Evolutionary conservation across 1,139 yeast genomes (phyloP).

Genomic region (Candida labiduridarum): DNA sequence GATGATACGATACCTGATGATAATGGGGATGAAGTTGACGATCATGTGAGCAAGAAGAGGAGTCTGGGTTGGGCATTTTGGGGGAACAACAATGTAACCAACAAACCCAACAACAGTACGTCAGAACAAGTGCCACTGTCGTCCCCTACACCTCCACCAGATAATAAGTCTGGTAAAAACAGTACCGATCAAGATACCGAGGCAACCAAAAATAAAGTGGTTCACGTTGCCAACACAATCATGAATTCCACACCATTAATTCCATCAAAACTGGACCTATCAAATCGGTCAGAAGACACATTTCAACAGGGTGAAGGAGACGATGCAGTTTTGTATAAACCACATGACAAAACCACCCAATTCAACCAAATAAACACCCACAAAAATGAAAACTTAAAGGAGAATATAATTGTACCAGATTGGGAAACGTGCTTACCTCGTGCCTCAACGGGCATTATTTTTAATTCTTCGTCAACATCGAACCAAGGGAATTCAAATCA

Average conservation of each 20-base stretch:
- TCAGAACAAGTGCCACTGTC: neutral
- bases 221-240: constrained; percentile 33
- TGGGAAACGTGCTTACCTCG: constrained; percentile 45
- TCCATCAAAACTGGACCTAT: constrained; percentile 21
- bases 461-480: constrained; percentile 25
- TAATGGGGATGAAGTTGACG: constrained; percentile 37
- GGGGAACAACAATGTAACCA: constrained; percentile 20
- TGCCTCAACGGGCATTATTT: constrained; percentile 20
- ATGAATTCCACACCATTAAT: constrained; percentile 35
- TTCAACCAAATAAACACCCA: constrained; percentile 49
- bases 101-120: neutral
- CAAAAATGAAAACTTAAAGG: constrained; percentile 45
- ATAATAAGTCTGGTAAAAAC: neutral
- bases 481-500: constrained; percentile 21
- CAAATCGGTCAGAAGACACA: constrained; percentile 26
- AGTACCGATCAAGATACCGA: constrained; percentile 12
- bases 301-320: constrained; percentile 7
- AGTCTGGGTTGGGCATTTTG: constrained; percentile 43
- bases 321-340: constrained; percentile 51
- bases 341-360: constrained; percentile 45
- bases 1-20: constrained; percentile 30
- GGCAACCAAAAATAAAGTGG: constrained; percentile 10
- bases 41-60: constrained; percentile 34
- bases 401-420: constrained; percentile 46
- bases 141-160: constrained; percentile 4